Evolutionary conservation across 1,284 basidiomycete genomes (phyloP).

Genomic region (Grifola frondosa): DNA sequence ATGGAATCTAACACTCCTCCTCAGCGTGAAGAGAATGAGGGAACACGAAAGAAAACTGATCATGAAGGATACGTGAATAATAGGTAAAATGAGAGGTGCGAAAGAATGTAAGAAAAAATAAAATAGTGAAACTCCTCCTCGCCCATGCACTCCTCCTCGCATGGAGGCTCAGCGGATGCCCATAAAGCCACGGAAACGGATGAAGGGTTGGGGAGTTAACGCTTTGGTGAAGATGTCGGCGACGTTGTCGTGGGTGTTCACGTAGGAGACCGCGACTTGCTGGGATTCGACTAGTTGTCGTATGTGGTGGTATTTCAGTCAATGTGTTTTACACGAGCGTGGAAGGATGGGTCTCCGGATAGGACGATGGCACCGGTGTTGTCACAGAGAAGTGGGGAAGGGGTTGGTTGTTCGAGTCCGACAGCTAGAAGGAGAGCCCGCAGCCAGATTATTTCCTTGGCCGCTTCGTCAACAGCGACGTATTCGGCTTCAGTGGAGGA

Average conservation of each 20-base stretch:
- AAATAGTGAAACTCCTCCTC: no score
- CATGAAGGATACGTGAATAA: no score
- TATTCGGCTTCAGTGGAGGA: constrained; percentile 30
- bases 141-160: not conserved
- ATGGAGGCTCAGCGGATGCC: not conserved
- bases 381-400: constrained; percentile 5
- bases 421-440: constrained; percentile 3
- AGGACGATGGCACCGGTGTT: constrained; percentile 11
- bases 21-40: no score
- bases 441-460: constrained; percentile 24
- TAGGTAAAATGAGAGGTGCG: no score
- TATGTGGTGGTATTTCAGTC: constrained; percentile 10
- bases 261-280: not conserved
- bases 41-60: no score
- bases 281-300: constrained; percentile 7
- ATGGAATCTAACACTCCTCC: no score
- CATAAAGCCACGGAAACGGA: not conserved
- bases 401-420: not conserved
- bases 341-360: constrained; percentile 4
- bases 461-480: constrained; percentile 7
- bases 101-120: no score
- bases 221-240: not conserved
- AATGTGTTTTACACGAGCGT: constrained; percentile 13
- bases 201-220: not conserved
- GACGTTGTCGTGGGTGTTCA: not conserved